Base-by-base conservation (phyloP, 2,329 filamentous ascomycete species). In the Fusarium newnesense region DNA sequence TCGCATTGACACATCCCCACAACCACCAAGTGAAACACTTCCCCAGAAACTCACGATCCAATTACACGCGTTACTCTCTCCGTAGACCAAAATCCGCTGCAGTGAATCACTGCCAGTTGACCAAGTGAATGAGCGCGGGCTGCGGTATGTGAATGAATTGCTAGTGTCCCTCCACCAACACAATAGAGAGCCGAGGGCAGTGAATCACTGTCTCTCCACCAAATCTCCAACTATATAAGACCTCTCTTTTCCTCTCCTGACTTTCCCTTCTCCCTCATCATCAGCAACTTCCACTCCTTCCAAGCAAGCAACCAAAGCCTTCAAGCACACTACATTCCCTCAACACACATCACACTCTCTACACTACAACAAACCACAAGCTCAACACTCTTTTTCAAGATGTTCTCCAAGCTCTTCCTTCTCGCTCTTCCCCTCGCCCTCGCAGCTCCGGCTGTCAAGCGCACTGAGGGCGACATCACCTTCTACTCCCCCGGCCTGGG, bases 401-500 rank as follows among this genome's bases (percentile, higher is more conserved):
- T 79, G 77, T 40, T 75, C 52, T 56, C 66, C 64, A 63, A 72
- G 62, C 60, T 72, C 63, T 60, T 73, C 53, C 52, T 79, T 34
- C 58, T 76, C 36, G 69, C 70, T 34, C 73, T 77, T 37, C 66
- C 76, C 54, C 34, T 73, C 40, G 54, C 64, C 60, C 26, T 66
- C 61, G 72, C 76, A 36, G 64, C 71, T 5, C 74, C 76, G 10
- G 43, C 57, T 30, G 30, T 69, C 54, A 52, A 60, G 26, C 67
- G 54, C 53, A 36, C 19, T 28, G n/a, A 46, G 6, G 76, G 75
- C 43, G 52, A 68, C 8, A 60, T 76, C 57, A 79, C 76, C 43
- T 95, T 91, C 83, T 95, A 93, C 80, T 83, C 84, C 24, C 88
- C 92, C 0, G 84, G 81, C 7, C 85, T 94, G 8, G 93, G 93